Evolutionary conservation across 306 rosid species (phyloP).

Genomic region (Cicer cuneatum): DNA sequence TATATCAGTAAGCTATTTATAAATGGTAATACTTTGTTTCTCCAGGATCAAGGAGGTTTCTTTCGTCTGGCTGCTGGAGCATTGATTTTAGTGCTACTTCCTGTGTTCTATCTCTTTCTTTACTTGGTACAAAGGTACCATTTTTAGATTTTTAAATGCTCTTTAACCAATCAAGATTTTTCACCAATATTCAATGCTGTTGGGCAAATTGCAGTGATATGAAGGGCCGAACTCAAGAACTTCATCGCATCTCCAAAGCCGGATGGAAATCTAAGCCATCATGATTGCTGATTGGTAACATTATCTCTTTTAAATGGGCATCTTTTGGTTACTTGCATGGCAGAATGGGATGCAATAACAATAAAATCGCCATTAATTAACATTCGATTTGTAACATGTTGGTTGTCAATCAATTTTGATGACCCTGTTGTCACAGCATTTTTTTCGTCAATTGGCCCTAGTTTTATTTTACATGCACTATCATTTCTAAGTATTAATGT

Average conservation of each 20-base stretch:
- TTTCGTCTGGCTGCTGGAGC: slow-evolving; percentile 76
- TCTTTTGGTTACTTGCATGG: slow-evolving; percentile 23
- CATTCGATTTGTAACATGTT: slow-evolving; percentile 3
- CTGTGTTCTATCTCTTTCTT: slow-evolving; percentile 83
- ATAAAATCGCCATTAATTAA: slow-evolving; percentile 5
- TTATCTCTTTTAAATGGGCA: slow-evolving; percentile 29
- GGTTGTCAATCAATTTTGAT: slow-evolving; percentile 18
- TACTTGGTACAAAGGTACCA: slow-evolving; percentile 79
- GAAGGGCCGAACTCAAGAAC: slow-evolving; percentile 72
- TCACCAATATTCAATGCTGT: slow-evolving; percentile 24
- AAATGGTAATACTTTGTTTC: slow-evolving; percentile 33
- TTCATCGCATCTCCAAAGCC: slow-evolving; percentile 71
- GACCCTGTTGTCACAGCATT: neutral
- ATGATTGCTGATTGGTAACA: slow-evolving; percentile 60
- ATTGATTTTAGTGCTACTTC: slow-evolving; percentile 88
- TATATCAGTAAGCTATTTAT: slow-evolving; percentile 21
- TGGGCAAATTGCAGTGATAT: slow-evolving; percentile 66
- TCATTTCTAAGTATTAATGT: neutral
- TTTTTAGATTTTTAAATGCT: slow-evolving; percentile 33
- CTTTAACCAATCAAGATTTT: slow-evolving; percentile 18
- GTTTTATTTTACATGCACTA: slow-evolving; percentile 14
- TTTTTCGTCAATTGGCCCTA: slow-evolving; percentile 8
- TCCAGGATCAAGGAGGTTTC: slow-evolving; percentile 71
- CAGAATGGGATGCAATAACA: slow-evolving; percentile 15
- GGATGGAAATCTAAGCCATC: slow-evolving; percentile 70